Percentiles rank a stretch among this genome's conserved stretches.
phyloP scores from a whole-genome alignment of 2,329 filamentous ascomycete genomes.

The Aplosporella prunicola region DNA sequence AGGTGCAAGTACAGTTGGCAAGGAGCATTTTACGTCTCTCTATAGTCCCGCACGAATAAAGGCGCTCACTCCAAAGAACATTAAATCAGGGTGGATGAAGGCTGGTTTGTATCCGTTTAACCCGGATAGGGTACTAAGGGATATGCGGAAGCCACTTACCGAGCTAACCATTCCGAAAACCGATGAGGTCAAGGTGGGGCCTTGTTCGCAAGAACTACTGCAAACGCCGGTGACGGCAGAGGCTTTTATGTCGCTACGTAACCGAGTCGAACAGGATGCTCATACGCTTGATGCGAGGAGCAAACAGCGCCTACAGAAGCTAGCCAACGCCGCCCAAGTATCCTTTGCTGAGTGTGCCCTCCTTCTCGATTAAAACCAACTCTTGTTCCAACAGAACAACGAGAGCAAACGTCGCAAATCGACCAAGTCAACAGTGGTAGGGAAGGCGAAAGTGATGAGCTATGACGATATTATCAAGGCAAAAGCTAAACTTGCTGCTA shows the following conservation, averaged over 20 bases:
- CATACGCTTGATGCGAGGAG: conserved; percentile 14
- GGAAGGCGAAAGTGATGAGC: conserved; percentile 18
- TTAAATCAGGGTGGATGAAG: conserved; percentile 18
- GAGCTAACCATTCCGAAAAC: conserved; percentile 13
- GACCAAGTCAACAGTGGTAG: conserved; percentile 17
- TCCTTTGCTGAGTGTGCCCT: conserved; percentile 19
- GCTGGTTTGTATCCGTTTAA: conserved; percentile 22
- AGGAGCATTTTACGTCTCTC: conserved; percentile 19
- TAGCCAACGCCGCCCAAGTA: conserved; percentile 17
- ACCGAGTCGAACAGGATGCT: conserved; percentile 15
- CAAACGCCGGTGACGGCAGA: conserved; percentile 16
- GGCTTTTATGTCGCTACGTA: conserved; percentile 15
- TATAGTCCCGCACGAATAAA: conserved; percentile 16
- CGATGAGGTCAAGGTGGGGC: conserved; percentile 11
- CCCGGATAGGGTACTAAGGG: conserved; percentile 22
- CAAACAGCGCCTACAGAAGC: conserved; percentile 15
- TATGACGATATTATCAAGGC: conserved; percentile 17
- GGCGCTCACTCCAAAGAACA: conserved; percentile 22
- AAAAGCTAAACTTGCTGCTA: conserved; percentile 15
- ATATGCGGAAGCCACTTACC: conserved; percentile 17
- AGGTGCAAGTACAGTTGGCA: conserved; percentile 15
- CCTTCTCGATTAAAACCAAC: conserved; percentile 19
- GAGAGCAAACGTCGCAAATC: conserved; percentile 19
- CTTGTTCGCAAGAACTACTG: conserved; percentile 18
- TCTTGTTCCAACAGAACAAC: conserved; percentile 21